These are phyloP conservation scores for Diutina neorugosa DNA, from an alignment of 1,139 yeast genomes.

Conservation along the genomic window DNA sequence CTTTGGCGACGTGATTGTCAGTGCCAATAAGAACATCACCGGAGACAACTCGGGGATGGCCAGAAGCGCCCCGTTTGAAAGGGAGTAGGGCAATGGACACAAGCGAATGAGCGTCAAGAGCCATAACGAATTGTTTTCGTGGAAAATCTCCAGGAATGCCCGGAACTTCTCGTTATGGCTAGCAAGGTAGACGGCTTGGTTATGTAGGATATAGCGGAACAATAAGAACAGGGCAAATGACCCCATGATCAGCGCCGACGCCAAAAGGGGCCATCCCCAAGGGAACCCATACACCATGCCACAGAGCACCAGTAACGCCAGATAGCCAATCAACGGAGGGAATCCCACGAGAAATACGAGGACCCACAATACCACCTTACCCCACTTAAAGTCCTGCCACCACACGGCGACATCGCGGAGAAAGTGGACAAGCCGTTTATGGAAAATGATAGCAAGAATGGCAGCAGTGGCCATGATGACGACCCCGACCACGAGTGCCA, in stretches of 20 bases:
- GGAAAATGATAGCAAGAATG: conserved; percentile 22
- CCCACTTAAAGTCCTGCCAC: conserved; percentile 34
- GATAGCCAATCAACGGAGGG: conserved; percentile 85
- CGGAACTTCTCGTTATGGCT: conserved; percentile 52
- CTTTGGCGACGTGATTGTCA: conserved; percentile 71
- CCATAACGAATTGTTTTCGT: conserved; percentile 51
- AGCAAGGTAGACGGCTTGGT: conserved; percentile 37
- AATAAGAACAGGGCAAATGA: conserved; percentile 60
- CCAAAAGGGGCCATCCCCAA: conserved; percentile 67
- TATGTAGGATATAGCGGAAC: conserved; percentile 48
- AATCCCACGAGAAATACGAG: conserved; percentile 39
- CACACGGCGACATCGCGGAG: conserved; percentile 34
- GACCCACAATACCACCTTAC: conserved; percentile 41
- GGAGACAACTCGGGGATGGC: conserved; percentile 66
- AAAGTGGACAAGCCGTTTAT: conserved; percentile 28
- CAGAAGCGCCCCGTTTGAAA: conserved; percentile 86
- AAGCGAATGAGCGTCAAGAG: conserved; percentile 62
- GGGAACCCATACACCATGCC: conserved; percentile 84
- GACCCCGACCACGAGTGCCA: conserved; percentile 1
- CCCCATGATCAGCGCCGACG: conserved; percentile 60
- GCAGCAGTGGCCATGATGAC: conserved; percentile 18
- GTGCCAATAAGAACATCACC: conserved; percentile 55
- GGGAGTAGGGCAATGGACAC: conserved; percentile 88
- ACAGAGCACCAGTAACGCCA: conserved; percentile 51
- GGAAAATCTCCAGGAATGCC: conserved; percentile 63